Conservation (phyloP, 164 flowering plant species). For the Aristolochia contorta region DNA sequence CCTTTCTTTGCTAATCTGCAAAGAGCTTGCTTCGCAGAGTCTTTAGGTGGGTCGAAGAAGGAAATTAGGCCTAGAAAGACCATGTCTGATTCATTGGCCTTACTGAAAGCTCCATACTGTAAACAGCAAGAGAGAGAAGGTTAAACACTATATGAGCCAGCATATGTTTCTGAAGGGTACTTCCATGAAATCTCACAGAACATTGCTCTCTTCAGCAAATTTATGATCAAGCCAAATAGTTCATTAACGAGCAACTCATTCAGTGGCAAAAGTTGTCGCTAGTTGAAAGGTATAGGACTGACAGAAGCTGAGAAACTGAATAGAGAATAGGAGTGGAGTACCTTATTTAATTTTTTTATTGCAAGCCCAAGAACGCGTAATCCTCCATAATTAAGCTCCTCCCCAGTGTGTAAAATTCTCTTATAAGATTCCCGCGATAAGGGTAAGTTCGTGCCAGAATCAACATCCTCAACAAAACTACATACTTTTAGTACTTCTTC, state of each 20-base stretch:
- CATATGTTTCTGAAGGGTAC: conserved; percentile 35
- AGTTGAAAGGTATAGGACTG: not conserved
- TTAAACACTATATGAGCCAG: conserved; percentile 22
- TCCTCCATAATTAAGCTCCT: conserved; percentile 51
- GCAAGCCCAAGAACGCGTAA: conserved; percentile 53
- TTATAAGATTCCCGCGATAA: conserved; percentile 32
- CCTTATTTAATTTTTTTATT: conserved; percentile 23
- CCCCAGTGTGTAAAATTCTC: conserved; percentile 38
- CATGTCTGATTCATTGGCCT: conserved; percentile 49
- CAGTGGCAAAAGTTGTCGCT: not conserved
- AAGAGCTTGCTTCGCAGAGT: conserved; percentile 72
- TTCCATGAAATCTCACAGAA: conserved; percentile 26
- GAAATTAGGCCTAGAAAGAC: conserved; percentile 57
- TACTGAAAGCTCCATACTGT: conserved; percentile 22
- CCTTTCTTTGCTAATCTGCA: conserved; percentile 65
- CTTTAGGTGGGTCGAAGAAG: conserved; percentile 78
- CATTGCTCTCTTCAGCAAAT: no score
- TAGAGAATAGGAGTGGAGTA: not conserved
- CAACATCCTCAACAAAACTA: conserved; percentile 34
- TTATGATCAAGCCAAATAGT: no score
- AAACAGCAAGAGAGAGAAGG: conserved; percentile 16
- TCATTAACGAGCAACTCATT: conserved; percentile 1
- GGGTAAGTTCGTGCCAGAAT: conserved; percentile 17
- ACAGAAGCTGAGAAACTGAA: not conserved
- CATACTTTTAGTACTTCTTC: conserved; percentile 61